phyloP scores from a whole-genome alignment of 331 rosid genomes.

The Stylosanthes scabra region DNA sequence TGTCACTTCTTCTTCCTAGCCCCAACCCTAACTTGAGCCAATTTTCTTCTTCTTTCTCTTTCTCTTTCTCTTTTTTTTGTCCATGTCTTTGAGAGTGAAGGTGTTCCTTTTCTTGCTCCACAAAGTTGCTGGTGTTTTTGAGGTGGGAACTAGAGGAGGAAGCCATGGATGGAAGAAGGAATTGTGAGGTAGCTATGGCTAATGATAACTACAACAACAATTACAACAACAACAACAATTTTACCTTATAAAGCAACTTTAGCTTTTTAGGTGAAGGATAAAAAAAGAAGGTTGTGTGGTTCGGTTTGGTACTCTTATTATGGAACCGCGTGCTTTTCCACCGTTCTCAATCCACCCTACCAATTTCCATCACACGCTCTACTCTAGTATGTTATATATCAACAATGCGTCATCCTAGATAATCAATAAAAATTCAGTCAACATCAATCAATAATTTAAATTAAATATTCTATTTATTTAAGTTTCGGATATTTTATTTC shows the following conservation, averaged over 20 bases:
- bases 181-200: constrained; percentile 9
- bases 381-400: no score
- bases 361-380: constrained; percentile 30
- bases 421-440: no score
- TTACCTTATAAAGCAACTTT: constrained; percentile 36
- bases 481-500: no score
- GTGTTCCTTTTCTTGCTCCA: constrained; percentile 9
- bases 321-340: constrained; percentile 45
- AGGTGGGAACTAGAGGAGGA: constrained; percentile 51
- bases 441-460: no score
- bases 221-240: not conserved
- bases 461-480: no score
- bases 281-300: constrained; percentile 28
- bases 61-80: constrained; percentile 11
- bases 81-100: no score
- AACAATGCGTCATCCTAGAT: no score
- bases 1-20: constrained; percentile 22
- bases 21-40: constrained; percentile 60
- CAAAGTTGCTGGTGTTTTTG: constrained; percentile 2
- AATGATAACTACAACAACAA: constrained; percentile 11
- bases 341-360: constrained; percentile 34
- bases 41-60: constrained; percentile 37
- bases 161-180: constrained; percentile 42
- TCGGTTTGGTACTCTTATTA: constrained; percentile 48
- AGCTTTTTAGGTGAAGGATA: constrained; percentile 34